These are phyloP conservation scores for Backusella sp. DNA, from an alignment of 192 early-diverging fungal species.

Conservation along the genomic window DNA sequence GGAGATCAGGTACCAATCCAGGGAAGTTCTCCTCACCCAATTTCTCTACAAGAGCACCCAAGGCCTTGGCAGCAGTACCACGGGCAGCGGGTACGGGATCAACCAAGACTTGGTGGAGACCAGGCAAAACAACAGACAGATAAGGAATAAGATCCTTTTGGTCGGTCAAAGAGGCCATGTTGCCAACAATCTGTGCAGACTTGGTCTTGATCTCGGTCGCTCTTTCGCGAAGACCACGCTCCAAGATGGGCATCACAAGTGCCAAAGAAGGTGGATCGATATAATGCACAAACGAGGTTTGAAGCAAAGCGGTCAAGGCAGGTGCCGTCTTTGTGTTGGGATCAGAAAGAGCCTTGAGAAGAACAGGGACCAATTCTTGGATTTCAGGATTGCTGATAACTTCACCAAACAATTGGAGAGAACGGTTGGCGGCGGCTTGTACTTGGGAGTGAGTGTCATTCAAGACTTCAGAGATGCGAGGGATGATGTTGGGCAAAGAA, in stretches of 20 bases:
- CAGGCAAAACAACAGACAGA: slow-evolving; percentile 76
- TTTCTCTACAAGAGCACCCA: slow-evolving; percentile 89
- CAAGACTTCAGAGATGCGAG: slow-evolving; percentile 87
- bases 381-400: slow-evolving; percentile 99
- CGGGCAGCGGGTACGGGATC: slow-evolving; percentile 98
- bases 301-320: slow-evolving; percentile 81
- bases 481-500: slow-evolving; percentile 89
- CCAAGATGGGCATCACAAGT: slow-evolving; percentile 90
- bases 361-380: slow-evolving; percentile 81
- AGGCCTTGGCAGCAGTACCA: slow-evolving; percentile 88
- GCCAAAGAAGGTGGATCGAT: slow-evolving; percentile 96
- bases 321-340: slow-evolving; percentile 83
- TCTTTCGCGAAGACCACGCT: slow-evolving; percentile 89
- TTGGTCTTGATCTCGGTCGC: slow-evolving; percentile 90
- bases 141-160: slow-evolving; percentile 92
- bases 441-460: slow-evolving; percentile 94
- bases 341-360: slow-evolving; percentile 85
- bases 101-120: slow-evolving; percentile 85
- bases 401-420: slow-evolving; percentile 85
- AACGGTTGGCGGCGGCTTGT: slow-evolving; percentile 78
- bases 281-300: slow-evolving; percentile 97
- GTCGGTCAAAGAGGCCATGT: slow-evolving; percentile 95
- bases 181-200: slow-evolving; percentile 97
- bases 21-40: slow-evolving; percentile 95
- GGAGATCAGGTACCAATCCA: slow-evolving; percentile 81